Conservation (phyloP, 202 grass and related monocot genomes). For the Zoysia matrella region DNA sequence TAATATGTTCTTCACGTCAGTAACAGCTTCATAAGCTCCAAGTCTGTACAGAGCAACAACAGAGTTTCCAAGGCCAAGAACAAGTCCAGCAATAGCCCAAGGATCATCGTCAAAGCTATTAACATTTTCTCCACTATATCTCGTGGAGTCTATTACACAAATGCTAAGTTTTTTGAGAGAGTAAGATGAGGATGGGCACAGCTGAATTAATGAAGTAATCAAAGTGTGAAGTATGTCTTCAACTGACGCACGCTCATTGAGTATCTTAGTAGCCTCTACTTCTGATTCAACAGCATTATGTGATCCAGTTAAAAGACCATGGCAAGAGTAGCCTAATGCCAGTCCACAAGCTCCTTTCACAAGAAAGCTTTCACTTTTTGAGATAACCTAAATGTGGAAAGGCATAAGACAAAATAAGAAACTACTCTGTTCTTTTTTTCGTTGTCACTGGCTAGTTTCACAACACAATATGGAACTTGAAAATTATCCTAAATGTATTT, state of each 20-base stretch:
- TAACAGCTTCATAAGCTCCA: slow-evolving; percentile 70
- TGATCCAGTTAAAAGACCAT: slow-evolving; percentile 65
- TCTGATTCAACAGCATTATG: slow-evolving; percentile 52
- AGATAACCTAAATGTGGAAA: slow-evolving; percentile 70
- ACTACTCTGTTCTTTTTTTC: not conserved
- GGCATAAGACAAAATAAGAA: slow-evolving; percentile 46
- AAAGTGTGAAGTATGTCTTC: slow-evolving; percentile 67
- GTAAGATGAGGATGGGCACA: slow-evolving; percentile 63
- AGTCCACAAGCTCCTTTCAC: slow-evolving; percentile 88
- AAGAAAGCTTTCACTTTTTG: slow-evolving; percentile 75
- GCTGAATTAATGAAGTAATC: slow-evolving; percentile 51
- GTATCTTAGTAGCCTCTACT: slow-evolving; percentile 48
- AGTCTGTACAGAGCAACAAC: slow-evolving; percentile 72
- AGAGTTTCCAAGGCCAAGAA: slow-evolving; percentile 77
- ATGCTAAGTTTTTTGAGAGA: slow-evolving; percentile 66
- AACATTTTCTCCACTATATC: slow-evolving; percentile 57
- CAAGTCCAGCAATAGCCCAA: slow-evolving; percentile 82
- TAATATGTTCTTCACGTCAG: slow-evolving; percentile 75
- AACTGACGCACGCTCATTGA: slow-evolving; percentile 62
- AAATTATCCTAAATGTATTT: slow-evolving; percentile 2
- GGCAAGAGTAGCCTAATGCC: slow-evolving; percentile 80
- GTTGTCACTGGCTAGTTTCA: not conserved
- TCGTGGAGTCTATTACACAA: slow-evolving; percentile 47
- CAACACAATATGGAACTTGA: slow-evolving; percentile 31
- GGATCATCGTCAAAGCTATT: slow-evolving; percentile 77